Evolutionary conservation across 176 grass and related monocot species (phyloP).

Genomic region (Alloteropsis semialata): DNA sequence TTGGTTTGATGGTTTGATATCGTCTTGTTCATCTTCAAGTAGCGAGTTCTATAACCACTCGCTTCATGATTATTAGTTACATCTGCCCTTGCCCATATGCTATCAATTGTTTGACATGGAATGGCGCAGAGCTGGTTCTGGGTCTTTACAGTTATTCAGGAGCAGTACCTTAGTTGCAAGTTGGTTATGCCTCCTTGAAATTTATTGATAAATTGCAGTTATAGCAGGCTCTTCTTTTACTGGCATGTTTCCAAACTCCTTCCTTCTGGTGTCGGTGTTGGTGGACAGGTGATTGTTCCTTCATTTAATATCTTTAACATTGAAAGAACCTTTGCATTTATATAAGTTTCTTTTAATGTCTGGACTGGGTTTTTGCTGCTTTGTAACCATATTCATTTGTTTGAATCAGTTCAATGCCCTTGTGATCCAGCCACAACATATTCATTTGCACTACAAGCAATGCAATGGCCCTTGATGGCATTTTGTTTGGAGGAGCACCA

Average conservation of each 20-base stretch:
- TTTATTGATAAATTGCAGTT: slow-evolving; percentile 72
- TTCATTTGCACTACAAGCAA: no score
- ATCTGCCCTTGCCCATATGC: slow-evolving; percentile 37
- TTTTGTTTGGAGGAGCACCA: slow-evolving; percentile 90
- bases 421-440: slow-evolving; percentile 78
- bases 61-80: slow-evolving; percentile 55
- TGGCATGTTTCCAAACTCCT: slow-evolving; percentile 85
- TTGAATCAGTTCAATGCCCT: slow-evolving; percentile 54
- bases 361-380: neutral
- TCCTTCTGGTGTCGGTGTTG: slow-evolving; percentile 46
- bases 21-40: slow-evolving; percentile 66
- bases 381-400: slow-evolving; percentile 7
- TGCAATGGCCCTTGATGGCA: slow-evolving; percentile 98
- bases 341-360: neutral
- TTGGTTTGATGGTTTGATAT: slow-evolving; percentile 86
- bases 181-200: slow-evolving; percentile 45
- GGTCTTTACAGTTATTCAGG: slow-evolving; percentile 21
- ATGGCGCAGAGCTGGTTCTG: slow-evolving; percentile 29
- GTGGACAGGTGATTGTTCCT: slow-evolving; percentile 75
- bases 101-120: slow-evolving; percentile 33
- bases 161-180: slow-evolving; percentile 14
- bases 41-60: slow-evolving; percentile 49
- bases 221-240: slow-evolving; percentile 65
- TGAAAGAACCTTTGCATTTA: neutral
- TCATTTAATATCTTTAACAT: neutral